Conservation (phyloP, 1,284 basidiomycete species). For the Cryptococcus sp. region DNA sequence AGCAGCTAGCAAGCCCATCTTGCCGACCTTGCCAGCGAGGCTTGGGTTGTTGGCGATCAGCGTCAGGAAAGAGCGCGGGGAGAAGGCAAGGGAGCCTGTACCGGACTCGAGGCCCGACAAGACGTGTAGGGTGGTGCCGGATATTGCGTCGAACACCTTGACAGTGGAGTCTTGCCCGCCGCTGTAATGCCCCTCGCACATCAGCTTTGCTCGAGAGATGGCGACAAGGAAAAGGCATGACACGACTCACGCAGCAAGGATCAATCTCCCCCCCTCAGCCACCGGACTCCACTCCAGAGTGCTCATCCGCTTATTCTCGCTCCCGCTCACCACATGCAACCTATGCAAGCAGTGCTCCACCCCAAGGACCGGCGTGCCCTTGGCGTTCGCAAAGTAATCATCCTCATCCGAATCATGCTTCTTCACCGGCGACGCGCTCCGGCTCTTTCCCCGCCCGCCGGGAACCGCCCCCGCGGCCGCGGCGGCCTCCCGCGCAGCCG, state of each 20-base stretch:
- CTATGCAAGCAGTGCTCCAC: conserved; percentile 33
- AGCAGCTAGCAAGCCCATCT: conserved; percentile 31
- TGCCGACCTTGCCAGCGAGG: not conserved
- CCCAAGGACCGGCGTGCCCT: conserved; percentile 2
- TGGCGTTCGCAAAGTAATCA: conserved; percentile 15
- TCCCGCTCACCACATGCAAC: conserved; percentile 34
- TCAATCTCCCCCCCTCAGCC: conserved; percentile 27
- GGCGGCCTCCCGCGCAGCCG: not conserved
- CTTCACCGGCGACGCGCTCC: conserved; percentile 14
- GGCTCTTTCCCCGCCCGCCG: not conserved
- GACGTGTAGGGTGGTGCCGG: conserved; percentile 33
- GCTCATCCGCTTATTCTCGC: conserved; percentile 44
- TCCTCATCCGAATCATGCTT: conserved; percentile 15
- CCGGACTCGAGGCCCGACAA: conserved; percentile 37
- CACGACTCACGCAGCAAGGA: conserved; percentile 43
- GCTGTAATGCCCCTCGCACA: not conserved
- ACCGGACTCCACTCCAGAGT: conserved; percentile 40
- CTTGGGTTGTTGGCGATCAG: not conserved
- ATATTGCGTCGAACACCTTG: conserved; percentile 38
- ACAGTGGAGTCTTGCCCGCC: conserved; percentile 45
- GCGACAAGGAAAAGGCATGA: not conserved
- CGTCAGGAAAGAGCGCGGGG: conserved; percentile 13
- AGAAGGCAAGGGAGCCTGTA: conserved; percentile 40
- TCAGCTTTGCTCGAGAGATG: no score
- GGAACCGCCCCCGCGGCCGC: not conserved